Base-by-base conservation (phyloP, 306 rosid species). In the Dicorynia guianensis region DNA sequence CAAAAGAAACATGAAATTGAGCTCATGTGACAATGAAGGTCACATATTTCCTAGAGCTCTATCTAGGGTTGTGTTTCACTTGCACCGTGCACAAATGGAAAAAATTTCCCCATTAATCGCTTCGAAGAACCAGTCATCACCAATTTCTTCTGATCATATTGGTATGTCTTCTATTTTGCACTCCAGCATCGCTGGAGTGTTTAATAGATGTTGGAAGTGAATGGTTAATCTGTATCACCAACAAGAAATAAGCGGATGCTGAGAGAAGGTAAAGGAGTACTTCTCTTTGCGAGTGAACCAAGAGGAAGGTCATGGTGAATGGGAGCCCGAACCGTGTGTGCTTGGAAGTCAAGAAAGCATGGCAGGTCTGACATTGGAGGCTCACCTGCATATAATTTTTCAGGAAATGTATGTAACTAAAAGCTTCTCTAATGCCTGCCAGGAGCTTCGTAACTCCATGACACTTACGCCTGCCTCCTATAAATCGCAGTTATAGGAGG, bases 261-360 rank as follows among this genome's bases (percentile, higher is more conserved):
- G 53, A 86, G 76, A 72, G 79, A 64, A 36, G 81, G 76, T 18
- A 76, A 72, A 35, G 33, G 63, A 6, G 77, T 33, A 18, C 72
- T 17, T 73, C 79, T 79, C 36, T 85, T 88, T 30, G 89, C 69
- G 47, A 80, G 55, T 34, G 85, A 80, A 62, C 85, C 83, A 5
- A 88, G 71, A 15, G 85, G 80, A 5, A 88, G 75, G 40, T 85
- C 90, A 50, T 81, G 79, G 67, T 78, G 87, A 65, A 83, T 62
- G 7, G 90, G 90, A 14, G 90, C 93, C 93, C 93, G 85, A 59
- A 66, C 15, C 79, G 59, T 88, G 80, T 81, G 84, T 43, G 76
- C 17, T 81, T 88, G 93, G 48, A 83, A 88, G 46, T 83, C 90
- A 63, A 88, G 80, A 79, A 88, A 88, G 76, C 83, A 81, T 5